These are phyloP conservation scores for Samsoniella hepiali DNA, from an alignment of 2,329 filamentous ascomycete species.

Conservation along the genomic window DNA sequence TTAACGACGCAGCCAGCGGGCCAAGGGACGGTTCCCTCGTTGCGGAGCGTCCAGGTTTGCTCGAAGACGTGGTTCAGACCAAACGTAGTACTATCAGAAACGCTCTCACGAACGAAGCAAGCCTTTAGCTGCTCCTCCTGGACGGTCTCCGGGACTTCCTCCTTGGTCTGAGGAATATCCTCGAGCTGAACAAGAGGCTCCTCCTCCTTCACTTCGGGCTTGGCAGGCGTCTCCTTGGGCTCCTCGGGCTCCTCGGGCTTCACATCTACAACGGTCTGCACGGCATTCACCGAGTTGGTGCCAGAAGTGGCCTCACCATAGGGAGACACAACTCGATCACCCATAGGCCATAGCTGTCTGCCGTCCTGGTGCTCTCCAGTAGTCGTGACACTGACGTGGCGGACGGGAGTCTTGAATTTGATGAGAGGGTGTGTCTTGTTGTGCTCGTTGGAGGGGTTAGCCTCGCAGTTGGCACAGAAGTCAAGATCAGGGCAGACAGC, in stretches of 20 bases:
- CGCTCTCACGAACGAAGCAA: constrained; percentile 73
- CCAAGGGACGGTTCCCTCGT: constrained; percentile 76
- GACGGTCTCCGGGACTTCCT: constrained; percentile 26
- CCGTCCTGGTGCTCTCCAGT: constrained; percentile 72
- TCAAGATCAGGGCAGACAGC: constrained; percentile 92
- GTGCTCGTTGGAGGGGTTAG: constrained; percentile 77
- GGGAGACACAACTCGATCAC: constrained; percentile 54
- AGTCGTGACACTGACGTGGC: constrained; percentile 82
- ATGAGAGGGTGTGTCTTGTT: constrained; percentile 96
- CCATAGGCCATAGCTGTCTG: constrained; percentile 64
- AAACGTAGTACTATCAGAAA: constrained; percentile 74
- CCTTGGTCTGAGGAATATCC: constrained; percentile 19
- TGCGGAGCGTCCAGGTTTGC: constrained; percentile 89
- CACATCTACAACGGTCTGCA: constrained; percentile 72
- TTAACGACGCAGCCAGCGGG: constrained; percentile 85
- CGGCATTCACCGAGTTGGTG: constrained; percentile 43
- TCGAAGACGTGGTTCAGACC: constrained; percentile 71
- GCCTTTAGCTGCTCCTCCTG: constrained; percentile 41
- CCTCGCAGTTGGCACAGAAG: constrained; percentile 93
- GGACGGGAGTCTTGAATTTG: constrained; percentile 92
- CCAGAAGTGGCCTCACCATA: constrained; percentile 36
- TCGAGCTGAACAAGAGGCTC: constrained; percentile 15
- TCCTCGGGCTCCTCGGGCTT: constrained; percentile 54
- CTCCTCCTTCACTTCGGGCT: constrained; percentile 24
- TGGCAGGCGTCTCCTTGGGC: constrained; percentile 26